Evolutionary conservation across 257 asterid species (phyloP), one percentile per base, ranked within the genome.

Genomic region (Ophiorrhiza pumila): DNA sequence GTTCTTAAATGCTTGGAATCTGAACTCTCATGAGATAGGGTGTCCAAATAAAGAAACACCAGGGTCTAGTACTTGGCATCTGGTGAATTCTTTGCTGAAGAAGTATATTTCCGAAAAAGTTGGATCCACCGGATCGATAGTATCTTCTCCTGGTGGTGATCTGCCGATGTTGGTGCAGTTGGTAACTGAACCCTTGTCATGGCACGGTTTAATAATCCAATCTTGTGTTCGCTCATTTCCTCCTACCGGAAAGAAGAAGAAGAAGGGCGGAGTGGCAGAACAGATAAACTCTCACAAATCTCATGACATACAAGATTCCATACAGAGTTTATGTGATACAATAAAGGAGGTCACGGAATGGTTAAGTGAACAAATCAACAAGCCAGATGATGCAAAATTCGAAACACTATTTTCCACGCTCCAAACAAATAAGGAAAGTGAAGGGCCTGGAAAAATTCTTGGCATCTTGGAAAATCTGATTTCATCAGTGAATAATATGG

Each of bases 201-300:
- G 99, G 99, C 96, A 95, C 73, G 53, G 85, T 76, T 83, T 92
- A 62, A 76, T 90, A 63, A 82, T 92, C 80, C 96, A 87, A 56
- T 87, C 97, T 47, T 86, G 94, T 43, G 85, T 79, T 29, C 89
- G 96, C 32, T 79, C 92, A 8, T 64, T 82, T 71, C 75, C 59
- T 62, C 96, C 98, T 79, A 83, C 90, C 4, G 98, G 96, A 31
- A 94, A 88, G 83, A 90, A 87, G 95, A 95, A 92, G 83, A 95
- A 89, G 96, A 95, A 90, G 81, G 88, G 94, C 17, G 90, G 90
- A 55, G 52, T 84, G n/a, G 62, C 78, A 2, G 99, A 88, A 29
- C 90, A 83, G 57, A 79, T 77, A 20, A 87, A 82, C 49, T 65
- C 87, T 45, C 80, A 77, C 73, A 79, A 80, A 9, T 85, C 75